Percentiles rank a stretch among this genome's conserved stretches.
phyloP scores from a whole-genome alignment of 2,329 filamentous ascomycete species.

The Apiospora phragmitis region DNA sequence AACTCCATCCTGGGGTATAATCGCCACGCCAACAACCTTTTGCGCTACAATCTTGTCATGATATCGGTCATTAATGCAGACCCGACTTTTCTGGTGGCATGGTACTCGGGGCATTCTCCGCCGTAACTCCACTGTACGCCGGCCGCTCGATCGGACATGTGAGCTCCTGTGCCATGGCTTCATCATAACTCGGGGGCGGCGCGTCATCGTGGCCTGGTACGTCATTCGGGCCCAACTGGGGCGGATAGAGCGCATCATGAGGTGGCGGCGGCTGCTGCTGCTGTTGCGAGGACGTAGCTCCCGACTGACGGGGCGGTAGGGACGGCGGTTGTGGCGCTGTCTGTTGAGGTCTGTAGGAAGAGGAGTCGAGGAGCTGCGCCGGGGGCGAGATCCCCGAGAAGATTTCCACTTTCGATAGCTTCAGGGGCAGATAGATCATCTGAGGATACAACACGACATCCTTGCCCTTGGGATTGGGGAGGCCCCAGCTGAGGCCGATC shows the following conservation, averaged over 20 bases:
- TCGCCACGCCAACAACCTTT: not conserved
- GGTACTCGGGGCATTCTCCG: slow-evolving; percentile 58
- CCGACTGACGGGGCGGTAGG: slow-evolving; percentile 39
- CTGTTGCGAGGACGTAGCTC: slow-evolving; percentile 14
- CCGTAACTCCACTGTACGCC: slow-evolving; percentile 65
- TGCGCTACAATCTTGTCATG: not conserved
- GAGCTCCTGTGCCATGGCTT: slow-evolving; percentile 80
- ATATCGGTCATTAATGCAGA: slow-evolving; percentile 12
- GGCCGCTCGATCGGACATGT: slow-evolving; percentile 64
- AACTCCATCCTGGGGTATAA: slow-evolving; percentile 7
- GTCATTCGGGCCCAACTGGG: slow-evolving; percentile 50
- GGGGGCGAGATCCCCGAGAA: slow-evolving; percentile 89
- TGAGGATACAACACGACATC: slow-evolving; percentile 52
- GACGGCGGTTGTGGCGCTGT: slow-evolving; percentile 37
- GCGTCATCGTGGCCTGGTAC: slow-evolving; percentile 59
- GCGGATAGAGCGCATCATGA: slow-evolving; percentile 48
- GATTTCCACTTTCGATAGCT: slow-evolving; percentile 72
- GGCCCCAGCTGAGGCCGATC: slow-evolving; percentile 74
- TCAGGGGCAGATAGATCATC: slow-evolving; percentile 74
- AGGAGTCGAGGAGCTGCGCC: slow-evolving; percentile 64
- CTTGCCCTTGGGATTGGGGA: slow-evolving; percentile 36
- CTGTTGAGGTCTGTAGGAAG: slow-evolving; percentile 23
- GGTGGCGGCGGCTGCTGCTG: slow-evolving; percentile 21
- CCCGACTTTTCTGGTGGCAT: slow-evolving; percentile 32
- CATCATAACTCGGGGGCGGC: slow-evolving; percentile 92